Evolutionary conservation across 2,329 filamentous ascomycete genomes (phyloP), one percentile per base, ranked within the genome.

Genomic region (Elsinoe batatas): DNA sequence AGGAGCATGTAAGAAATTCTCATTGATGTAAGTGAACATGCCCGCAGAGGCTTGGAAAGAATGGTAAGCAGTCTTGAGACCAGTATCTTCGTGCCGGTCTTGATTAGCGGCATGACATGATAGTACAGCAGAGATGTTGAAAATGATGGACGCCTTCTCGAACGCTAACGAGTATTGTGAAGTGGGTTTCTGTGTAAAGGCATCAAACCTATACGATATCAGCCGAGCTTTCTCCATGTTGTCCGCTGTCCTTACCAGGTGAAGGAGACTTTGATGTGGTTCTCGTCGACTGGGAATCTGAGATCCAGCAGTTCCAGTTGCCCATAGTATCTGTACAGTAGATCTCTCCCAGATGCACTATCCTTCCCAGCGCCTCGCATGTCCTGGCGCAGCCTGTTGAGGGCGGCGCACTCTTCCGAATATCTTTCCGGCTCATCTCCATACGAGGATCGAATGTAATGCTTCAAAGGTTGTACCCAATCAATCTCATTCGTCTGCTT

Each of bases 1-100:
- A 0, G 94, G 93, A 1, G 93, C 93, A 66, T 98, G 93, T 35
- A 98, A 76, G 69, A 98, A 98, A 74, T 98, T 98, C 73, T 98
- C 93, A 72, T 98, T 98, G 75, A 98, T 98, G 67, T 98, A 98
- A 54, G 91, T 97, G 71, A 97, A 98, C 93, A 98, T 98, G 74
- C 93, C 93, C 8, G 93, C 93, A 6, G 91, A 91, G 38, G 93
- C 93, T 71, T 98, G 93, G 74, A 97, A 97, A 17, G 91, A 96
- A 71, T 98, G 91, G 69, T 97, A 98, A 15, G 93, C 89, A 12
- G 90, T 91, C 74, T 98, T 98, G 68, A 97, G 80, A 33, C 91
- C 91, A 5, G 87, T 80, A 67, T 98, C 93, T 68, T 97, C 91
- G 61, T 87, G 87, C 50, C 93, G 84, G 63, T 93, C 91, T 72